A percentile compares a stretch with the other conserved stretches of the same genome.
Conservation (phyloP, 371 early-diverging fungal genomes). For the Mucor plumbeus region DNA sequence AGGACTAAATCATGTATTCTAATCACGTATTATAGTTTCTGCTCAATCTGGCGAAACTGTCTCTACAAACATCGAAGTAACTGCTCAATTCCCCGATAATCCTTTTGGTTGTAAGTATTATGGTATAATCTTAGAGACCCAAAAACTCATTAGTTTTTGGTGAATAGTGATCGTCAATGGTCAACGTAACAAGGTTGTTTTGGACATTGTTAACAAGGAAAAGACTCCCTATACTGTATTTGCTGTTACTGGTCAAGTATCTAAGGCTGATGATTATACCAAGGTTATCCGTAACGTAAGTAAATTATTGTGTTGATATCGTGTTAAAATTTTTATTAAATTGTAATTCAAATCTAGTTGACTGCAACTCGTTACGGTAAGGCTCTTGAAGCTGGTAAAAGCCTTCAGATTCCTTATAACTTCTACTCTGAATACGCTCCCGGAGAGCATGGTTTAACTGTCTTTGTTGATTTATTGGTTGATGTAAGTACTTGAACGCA, state of each 20-base stretch:
- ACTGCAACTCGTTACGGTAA: conserved; percentile 48
- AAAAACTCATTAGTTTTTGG: not conserved
- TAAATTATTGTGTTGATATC: not conserved
- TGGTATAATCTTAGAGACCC: not conserved
- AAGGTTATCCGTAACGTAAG: conserved; percentile 53
- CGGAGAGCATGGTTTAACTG: conserved; percentile 48
- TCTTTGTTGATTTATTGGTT: conserved; percentile 47
- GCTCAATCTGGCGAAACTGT: conserved; percentile 19
- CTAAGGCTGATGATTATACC: conserved; percentile 36
- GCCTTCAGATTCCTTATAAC: conserved; percentile 44
- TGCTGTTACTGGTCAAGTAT: conserved; percentile 48
- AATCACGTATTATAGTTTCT: conserved; percentile 14
- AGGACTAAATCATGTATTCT: no score
- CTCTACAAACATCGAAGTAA: conserved; percentile 40
- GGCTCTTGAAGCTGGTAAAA: conserved; percentile 36
- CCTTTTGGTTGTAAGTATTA: conserved; percentile 52
- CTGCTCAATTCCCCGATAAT: conserved; percentile 53
- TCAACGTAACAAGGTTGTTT: conserved; percentile 50
- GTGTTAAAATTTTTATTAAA: not conserved
- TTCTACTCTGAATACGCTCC: conserved; percentile 57
- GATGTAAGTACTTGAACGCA: conserved; percentile 35
- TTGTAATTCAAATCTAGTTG: conserved; percentile 22
- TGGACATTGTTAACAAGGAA: conserved; percentile 51
- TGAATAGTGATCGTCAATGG: conserved; percentile 51
- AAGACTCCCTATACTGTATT: conserved; percentile 40